Evolutionary conservation across 2,329 filamentous ascomycete genomes (phyloP).

Genomic region (Colletotrichum coccodes): DNA sequence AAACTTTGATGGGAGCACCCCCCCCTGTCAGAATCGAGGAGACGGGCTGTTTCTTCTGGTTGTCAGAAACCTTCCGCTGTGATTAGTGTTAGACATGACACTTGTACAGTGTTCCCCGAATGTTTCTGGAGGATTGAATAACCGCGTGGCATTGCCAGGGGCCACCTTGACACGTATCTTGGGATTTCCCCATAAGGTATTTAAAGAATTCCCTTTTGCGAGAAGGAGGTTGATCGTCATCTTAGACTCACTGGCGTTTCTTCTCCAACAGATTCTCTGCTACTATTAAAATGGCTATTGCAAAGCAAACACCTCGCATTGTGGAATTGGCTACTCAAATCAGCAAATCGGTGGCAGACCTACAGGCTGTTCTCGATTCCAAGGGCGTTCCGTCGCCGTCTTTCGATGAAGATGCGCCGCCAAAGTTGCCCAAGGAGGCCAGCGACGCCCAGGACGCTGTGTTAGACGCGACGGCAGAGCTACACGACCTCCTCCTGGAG

Average conservation of each 20-base stretch:
- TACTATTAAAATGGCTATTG: not conserved
- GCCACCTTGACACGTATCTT: no score
- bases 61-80: no score
- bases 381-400: not conserved
- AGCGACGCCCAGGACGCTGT: not conserved
- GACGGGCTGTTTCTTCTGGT: no score
- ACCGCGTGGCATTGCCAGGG: no score
- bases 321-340: not conserved
- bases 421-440: not conserved
- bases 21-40: no score
- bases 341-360: not conserved
- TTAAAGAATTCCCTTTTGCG: no score
- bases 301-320: not conserved
- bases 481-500: not conserved
- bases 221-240: not conserved
- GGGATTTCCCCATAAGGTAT: no score
- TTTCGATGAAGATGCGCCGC: not conserved
- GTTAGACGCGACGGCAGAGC: not conserved
- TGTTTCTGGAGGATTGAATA: no score
- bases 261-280: not conserved
- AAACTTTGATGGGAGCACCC: no score
- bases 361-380: not conserved
- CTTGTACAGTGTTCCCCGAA: no score
- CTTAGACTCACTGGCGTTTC: not conserved
- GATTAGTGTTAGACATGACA: no score